A percentile compares a stretch with the other conserved stretches of the same genome.
phyloP scores from a whole-genome alignment of 768 basidiomycete genomes.

The Kwoniella sp. region DNA sequence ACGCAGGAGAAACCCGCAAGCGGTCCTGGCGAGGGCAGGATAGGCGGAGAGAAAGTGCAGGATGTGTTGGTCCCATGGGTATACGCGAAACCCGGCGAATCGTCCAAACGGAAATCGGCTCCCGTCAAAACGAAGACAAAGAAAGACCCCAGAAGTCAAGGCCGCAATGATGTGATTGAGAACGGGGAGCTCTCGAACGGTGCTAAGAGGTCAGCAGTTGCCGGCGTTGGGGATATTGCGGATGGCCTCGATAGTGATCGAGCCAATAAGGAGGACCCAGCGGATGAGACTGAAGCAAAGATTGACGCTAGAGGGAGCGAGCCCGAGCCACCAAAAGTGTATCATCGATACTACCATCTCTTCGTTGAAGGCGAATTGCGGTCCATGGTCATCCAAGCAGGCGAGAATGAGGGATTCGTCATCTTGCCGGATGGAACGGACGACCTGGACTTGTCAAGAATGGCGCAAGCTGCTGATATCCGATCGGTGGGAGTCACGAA shows the following conservation, averaged over 20 bases:
- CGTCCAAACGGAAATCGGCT: conserved; percentile 6
- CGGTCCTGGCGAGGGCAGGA: conserved; percentile 10
- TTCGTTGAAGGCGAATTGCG: conserved; percentile 79
- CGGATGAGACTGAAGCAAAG: not conserved
- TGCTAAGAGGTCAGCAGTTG: not conserved
- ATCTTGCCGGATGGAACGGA: conserved; percentile 14
- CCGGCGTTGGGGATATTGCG: not conserved
- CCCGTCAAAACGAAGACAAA: not conserved
- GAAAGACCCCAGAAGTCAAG: not conserved
- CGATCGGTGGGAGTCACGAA: not conserved
- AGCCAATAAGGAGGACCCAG: not conserved
- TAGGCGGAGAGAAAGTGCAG: conserved; percentile 36
- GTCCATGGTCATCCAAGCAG: conserved; percentile 67
- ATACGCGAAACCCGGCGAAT: conserved; percentile 23
- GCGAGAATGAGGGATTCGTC: conserved; percentile 56
- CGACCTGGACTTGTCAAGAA: too few relatives aligned
- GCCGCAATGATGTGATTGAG: not conserved
- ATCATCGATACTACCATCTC: conserved; percentile 95
- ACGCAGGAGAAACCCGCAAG: conserved; percentile 20
- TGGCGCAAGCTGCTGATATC: not conserved
- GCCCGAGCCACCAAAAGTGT: conserved; percentile 60
- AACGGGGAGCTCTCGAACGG: too few relatives aligned
- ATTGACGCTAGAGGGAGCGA: not conserved
- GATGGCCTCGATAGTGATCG: not conserved
- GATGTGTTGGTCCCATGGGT: conserved; percentile 56